A percentile compares a stretch with the other conserved stretches of the same genome.
phyloP scores from a whole-genome alignment of 2,329 filamentous ascomycete genomes.

The Pseudofabraea citricarpa region DNA sequence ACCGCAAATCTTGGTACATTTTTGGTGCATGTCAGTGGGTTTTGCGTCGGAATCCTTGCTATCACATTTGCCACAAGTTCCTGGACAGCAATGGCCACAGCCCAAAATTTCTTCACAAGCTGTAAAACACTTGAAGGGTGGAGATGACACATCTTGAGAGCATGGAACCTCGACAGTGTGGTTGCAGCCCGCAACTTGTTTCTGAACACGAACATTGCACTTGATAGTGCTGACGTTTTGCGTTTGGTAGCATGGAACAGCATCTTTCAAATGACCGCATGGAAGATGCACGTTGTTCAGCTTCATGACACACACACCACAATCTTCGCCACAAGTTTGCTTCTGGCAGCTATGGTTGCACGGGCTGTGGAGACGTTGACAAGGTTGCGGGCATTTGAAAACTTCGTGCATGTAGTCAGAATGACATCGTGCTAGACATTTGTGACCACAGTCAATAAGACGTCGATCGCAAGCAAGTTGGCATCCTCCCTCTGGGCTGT shows the following conservation, averaged over 20 bases:
- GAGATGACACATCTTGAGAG: conserved; percentile 33
- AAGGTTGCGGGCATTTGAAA: conserved; percentile 40
- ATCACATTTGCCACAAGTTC: conserved; percentile 45
- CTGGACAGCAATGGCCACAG: conserved; percentile 56
- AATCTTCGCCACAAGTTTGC: conserved; percentile 37
- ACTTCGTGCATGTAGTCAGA: conserved; percentile 40
- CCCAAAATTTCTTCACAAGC: conserved; percentile 39
- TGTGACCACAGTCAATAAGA: conserved; percentile 38
- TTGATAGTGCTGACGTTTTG: conserved; percentile 40
- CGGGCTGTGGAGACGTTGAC: conserved; percentile 34
- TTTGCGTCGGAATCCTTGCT: conserved; percentile 25
- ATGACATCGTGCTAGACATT: conserved; percentile 42
- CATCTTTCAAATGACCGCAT: conserved; percentile 33
- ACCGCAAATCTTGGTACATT: conserved; percentile 44
- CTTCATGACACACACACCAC: conserved; percentile 31
- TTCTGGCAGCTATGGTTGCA: conserved; percentile 41
- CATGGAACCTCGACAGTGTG: conserved; percentile 51
- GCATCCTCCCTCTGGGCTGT: conserved; percentile 55
- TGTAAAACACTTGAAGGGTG: conserved; percentile 41
- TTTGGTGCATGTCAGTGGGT: conserved; percentile 35
- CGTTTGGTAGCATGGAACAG: conserved; percentile 32
- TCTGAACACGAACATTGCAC: conserved; percentile 43
- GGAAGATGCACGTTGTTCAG: conserved; percentile 30
- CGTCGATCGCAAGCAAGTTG: conserved; percentile 23
- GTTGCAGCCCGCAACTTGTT: conserved; percentile 46